Conservation (phyloP, 2,329 filamentous ascomycete genomes). For the Apiospora pterosperma region DNA sequence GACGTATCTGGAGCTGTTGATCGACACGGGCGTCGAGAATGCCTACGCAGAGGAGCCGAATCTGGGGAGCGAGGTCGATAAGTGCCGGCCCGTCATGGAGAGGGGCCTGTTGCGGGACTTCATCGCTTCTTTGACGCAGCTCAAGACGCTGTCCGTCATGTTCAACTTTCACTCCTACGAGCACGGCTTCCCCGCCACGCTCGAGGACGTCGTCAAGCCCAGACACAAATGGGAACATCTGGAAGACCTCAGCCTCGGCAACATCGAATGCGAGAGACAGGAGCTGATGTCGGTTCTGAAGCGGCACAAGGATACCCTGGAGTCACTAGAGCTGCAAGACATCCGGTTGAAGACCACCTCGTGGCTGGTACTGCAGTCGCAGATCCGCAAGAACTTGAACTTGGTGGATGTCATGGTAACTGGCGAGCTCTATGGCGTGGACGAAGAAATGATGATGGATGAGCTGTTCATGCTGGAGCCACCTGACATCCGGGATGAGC, state of each 20-base stretch:
- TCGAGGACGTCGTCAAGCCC: conserved; percentile 20
- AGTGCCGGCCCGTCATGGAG: conserved; percentile 15
- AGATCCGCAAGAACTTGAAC: conserved; percentile 20
- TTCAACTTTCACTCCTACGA: conserved; percentile 11
- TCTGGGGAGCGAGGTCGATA: conserved; percentile 5
- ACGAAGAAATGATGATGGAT: conserved; percentile 6
- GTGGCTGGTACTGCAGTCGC: conserved; percentile 20
- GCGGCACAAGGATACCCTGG: conserved; percentile 21
- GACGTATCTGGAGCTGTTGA: conserved; percentile 17
- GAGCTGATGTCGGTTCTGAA: conserved; percentile 19
- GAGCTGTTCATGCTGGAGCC: conserved; percentile 1
- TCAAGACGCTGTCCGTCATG: conserved; percentile 19
- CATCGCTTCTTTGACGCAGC: conserved; percentile 18
- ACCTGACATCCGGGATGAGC: neutral
- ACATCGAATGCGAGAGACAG: conserved; percentile 17
- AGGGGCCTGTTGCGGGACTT: conserved; percentile 19
- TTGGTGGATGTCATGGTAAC: conserved; percentile 21
- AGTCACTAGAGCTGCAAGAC: conserved; percentile 19
- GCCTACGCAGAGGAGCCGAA: conserved; percentile 3
- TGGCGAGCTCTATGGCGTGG: conserved; percentile 17
- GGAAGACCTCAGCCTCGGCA: conserved; percentile 16
- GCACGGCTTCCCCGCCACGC: conserved; percentile 9
- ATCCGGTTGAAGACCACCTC: conserved; percentile 19
- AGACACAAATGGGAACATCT: conserved; percentile 22
- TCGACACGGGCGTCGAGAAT: conserved; percentile 13